phyloP scores from a whole-genome alignment of 495 filamentous ascomycete species.

The Xylaria castorea region DNA sequence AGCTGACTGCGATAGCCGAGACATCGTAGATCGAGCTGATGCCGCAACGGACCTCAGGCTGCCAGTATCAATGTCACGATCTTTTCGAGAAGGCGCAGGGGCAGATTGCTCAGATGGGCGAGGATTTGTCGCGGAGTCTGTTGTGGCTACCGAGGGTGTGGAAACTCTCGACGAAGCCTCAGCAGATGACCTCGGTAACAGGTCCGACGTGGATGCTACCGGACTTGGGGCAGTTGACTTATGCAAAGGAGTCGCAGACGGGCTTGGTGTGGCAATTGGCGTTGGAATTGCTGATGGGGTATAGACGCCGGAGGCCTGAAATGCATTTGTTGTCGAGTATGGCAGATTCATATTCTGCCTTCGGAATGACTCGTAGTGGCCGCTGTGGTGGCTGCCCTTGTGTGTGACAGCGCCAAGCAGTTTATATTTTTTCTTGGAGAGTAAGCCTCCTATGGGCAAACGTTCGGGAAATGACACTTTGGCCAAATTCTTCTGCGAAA shows the following conservation, averaged over 20 bases:
- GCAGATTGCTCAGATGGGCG: slow-evolving; percentile 31
- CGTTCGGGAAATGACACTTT: slow-evolving; percentile 91
- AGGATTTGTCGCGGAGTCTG: slow-evolving; percentile 33
- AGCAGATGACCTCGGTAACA: slow-evolving; percentile 38
- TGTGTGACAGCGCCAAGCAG: slow-evolving; percentile 90
- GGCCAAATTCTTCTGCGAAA: slow-evolving; percentile 89
- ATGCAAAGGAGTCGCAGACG: slow-evolving; percentile 51
- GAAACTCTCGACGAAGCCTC: slow-evolving; percentile 38
- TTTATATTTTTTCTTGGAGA: slow-evolving; percentile 80
- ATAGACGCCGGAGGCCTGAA: slow-evolving; percentile 72
- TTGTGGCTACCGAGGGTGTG: slow-evolving; percentile 29
- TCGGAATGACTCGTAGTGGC: slow-evolving; percentile 96
- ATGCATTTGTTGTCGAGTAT: slow-evolving; percentile 80
- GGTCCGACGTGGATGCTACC: slow-evolving; percentile 48
- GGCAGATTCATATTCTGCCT: slow-evolving; percentile 75
- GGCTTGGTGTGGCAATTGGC: slow-evolving; percentile 34
- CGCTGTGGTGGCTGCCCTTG: slow-evolving; percentile 93
- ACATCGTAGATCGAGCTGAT: slow-evolving; percentile 51
- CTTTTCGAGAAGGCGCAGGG: slow-evolving; percentile 32
- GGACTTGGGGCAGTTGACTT: slow-evolving; percentile 44
- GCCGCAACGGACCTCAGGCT: slow-evolving; percentile 53
- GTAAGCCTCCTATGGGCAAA: slow-evolving; percentile 78
- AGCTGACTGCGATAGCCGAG: slow-evolving; percentile 44
- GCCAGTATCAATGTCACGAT: slow-evolving; percentile 44
- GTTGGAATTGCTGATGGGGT: slow-evolving; percentile 57